Percentiles rank a stretch among this genome's conserved stretches.
Evolutionary conservation across 306 rosid genomes (phyloP).

Genomic region (Dalbergia oliveri): DNA sequence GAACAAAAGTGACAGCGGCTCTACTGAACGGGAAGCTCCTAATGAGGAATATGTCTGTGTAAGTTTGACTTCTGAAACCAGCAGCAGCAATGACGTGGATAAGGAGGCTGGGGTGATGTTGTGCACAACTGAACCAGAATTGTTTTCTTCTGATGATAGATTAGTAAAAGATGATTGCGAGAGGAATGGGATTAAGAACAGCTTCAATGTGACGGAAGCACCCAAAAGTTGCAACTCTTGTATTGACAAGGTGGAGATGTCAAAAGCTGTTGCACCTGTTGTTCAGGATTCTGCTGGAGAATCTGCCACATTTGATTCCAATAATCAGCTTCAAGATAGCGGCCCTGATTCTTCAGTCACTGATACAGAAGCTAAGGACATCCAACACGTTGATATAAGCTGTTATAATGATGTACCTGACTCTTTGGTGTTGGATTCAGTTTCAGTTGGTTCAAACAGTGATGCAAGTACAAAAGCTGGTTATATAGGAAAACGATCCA

Average conservation of each 20-base stretch:
- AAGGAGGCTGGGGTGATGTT: slow-evolving; percentile 41
- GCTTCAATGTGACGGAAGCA: slow-evolving; percentile 36
- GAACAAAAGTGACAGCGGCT: slow-evolving; percentile 52
- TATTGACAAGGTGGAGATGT: slow-evolving; percentile 45
- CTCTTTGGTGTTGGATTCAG: slow-evolving; percentile 55
- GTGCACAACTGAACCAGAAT: slow-evolving; percentile 47
- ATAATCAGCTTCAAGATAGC: slow-evolving; percentile 43
- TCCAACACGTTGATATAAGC: slow-evolving; percentile 37
- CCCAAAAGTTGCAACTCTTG: slow-evolving; percentile 44
- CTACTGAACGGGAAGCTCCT: slow-evolving; percentile 58
- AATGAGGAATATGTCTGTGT: slow-evolving; percentile 52
- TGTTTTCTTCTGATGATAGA: slow-evolving; percentile 50
- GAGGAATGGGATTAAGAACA: slow-evolving; percentile 32
- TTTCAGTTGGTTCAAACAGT: slow-evolving; percentile 56
- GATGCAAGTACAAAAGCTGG: slow-evolving; percentile 46
- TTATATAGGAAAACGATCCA: slow-evolving; percentile 48
- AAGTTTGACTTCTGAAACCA: slow-evolving; percentile 60
- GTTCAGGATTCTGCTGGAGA: slow-evolving; percentile 43
- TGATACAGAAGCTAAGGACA: slow-evolving; percentile 45
- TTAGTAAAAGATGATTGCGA: slow-evolving; percentile 41
- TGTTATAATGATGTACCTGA: slow-evolving; percentile 48
- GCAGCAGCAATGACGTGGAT: slow-evolving; percentile 55
- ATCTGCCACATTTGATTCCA: slow-evolving; percentile 46
- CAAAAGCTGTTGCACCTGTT: slow-evolving; percentile 42
- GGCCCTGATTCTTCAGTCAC: slow-evolving; percentile 38